Conservation (phyloP, 495 filamentous ascomycete species). For the Penicillium canariense region DNA sequence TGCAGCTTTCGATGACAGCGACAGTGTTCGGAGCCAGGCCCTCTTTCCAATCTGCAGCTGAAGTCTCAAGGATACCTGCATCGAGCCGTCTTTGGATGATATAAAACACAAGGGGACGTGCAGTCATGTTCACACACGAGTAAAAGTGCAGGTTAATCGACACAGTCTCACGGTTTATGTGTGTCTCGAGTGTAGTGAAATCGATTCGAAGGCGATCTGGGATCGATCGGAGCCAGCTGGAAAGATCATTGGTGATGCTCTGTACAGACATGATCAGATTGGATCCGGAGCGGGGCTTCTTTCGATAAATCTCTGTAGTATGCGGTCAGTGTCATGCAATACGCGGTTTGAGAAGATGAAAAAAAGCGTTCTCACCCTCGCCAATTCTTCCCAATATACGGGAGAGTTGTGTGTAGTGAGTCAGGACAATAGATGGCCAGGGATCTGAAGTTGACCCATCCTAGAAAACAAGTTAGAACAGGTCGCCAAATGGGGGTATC, state of each 20-base stretch:
- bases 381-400: constrained; percentile 45
- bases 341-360: background rate
- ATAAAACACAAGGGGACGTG: constrained; percentile 47
- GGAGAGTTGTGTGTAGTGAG: constrained; percentile 46
- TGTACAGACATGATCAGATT: constrained; percentile 46
- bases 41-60: constrained; percentile 39
- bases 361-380: constrained; percentile 24
- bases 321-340: background rate
- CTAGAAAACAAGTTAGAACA: constrained; percentile 15
- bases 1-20: constrained; percentile 47
- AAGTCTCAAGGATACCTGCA: constrained; percentile 20
- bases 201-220: constrained; percentile 45
- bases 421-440: constrained; percentile 46
- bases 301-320: constrained; percentile 41
- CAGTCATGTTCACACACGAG: constrained; percentile 53
- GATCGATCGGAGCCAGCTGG: constrained; percentile 39
- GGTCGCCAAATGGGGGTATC: constrained; percentile 1
- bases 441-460: constrained; percentile 28
- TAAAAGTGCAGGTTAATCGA: constrained; percentile 50
- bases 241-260: constrained; percentile 42
- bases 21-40: constrained; percentile 41
- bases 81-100: constrained; percentile 46
- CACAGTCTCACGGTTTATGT: constrained; percentile 43
- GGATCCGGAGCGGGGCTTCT: constrained; percentile 40
- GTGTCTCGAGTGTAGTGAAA: constrained; percentile 34